phyloP scores from a whole-genome alignment of 1,284 basidiomycete species.

The Papiliotrema fonsecae region DNA sequence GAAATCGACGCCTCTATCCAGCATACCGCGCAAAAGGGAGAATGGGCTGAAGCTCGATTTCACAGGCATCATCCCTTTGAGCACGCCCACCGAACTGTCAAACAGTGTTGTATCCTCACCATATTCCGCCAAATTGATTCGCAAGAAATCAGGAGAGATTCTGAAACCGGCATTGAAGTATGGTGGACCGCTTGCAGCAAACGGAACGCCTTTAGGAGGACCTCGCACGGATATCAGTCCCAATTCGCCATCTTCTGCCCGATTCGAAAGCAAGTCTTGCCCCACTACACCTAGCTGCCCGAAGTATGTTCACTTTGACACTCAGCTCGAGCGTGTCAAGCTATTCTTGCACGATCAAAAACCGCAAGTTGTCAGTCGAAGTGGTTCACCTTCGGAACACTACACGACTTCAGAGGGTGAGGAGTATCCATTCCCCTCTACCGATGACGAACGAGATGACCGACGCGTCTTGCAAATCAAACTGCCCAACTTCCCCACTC shows the following conservation, averaged over 20 bases:
- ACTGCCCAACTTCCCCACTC: conserved; percentile 54
- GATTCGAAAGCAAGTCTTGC: conserved; percentile 57
- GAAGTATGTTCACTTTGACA: conserved; percentile 89
- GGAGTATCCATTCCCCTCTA: conserved; percentile 53
- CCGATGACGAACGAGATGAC: conserved; percentile 47
- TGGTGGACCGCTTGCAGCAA: conserved; percentile 50
- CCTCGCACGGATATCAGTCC: conserved; percentile 8
- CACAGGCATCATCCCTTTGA: conserved; percentile 32
- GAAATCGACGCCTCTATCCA: conserved; percentile 15
- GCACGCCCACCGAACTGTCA: conserved; percentile 8
- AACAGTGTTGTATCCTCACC: conserved; percentile 29
- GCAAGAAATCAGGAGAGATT: conserved; percentile 79
- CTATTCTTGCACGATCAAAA: conserved; percentile 90
- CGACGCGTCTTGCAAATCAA: conserved; percentile 46
- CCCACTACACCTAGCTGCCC: conserved; percentile 65
- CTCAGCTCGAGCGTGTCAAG: conserved; percentile 80
- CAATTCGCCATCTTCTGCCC: conserved; percentile 53
- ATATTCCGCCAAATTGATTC: conserved; percentile 51
- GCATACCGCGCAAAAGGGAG: too few species aligned
- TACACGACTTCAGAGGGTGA: conserved; percentile 76
- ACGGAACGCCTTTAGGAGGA: conserved; percentile 35
- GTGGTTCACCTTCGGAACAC: conserved; percentile 77
- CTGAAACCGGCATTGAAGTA: conserved; percentile 87
- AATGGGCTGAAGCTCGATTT: conserved; percentile 47
- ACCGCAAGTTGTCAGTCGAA: conserved; percentile 83